Evolutionary conservation across 106 monocot species (phyloP).

Genomic region (Platanthera zijinensis): DNA sequence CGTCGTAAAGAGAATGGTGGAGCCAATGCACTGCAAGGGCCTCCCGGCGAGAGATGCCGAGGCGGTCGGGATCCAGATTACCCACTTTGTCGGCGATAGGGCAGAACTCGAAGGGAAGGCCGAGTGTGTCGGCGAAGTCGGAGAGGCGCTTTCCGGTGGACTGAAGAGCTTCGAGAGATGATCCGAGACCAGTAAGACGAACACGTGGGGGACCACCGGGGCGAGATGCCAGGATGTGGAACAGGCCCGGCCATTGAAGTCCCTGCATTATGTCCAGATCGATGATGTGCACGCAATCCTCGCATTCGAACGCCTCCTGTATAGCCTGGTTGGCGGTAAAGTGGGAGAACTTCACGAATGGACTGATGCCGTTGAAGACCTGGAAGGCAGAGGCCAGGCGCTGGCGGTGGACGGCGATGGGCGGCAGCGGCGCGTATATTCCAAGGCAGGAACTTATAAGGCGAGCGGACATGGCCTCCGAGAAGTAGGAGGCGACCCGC

Average conservation of each 20-base stretch:
- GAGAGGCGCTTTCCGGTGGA: constrained; percentile 84
- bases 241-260: constrained; percentile 87
- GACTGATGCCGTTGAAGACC: constrained; percentile 89
- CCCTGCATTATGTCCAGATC: constrained; percentile 98
- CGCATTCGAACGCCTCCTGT: constrained; percentile 86
- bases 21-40: constrained; percentile 93
- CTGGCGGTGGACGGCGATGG: constrained; percentile 34
- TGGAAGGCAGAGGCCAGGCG: constrained; percentile 83
- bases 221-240: constrained; percentile 81
- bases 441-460: constrained; percentile 84
- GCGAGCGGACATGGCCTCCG: constrained; percentile 94
- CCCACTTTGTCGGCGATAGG: constrained; percentile 82
- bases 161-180: constrained; percentile 69
- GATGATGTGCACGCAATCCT: constrained; percentile 84
- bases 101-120: constrained; percentile 79
- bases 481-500: constrained; percentile 96
- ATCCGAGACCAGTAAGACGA: constrained; percentile 74
- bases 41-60: constrained; percentile 60
- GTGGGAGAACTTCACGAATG: constrained; percentile 94
- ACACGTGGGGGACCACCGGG: constrained; percentile 80
- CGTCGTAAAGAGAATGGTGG: constrained; percentile 95
- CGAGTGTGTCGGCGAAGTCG: constrained; percentile 84
- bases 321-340: constrained; percentile 97
- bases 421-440: constrained; percentile 66
- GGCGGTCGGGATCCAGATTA: constrained; percentile 68